These are phyloP conservation scores for Phymatotrichopsis omnivora DNA, from an alignment of 2,329 filamentous ascomycete genomes.

Conservation along the genomic window DNA sequence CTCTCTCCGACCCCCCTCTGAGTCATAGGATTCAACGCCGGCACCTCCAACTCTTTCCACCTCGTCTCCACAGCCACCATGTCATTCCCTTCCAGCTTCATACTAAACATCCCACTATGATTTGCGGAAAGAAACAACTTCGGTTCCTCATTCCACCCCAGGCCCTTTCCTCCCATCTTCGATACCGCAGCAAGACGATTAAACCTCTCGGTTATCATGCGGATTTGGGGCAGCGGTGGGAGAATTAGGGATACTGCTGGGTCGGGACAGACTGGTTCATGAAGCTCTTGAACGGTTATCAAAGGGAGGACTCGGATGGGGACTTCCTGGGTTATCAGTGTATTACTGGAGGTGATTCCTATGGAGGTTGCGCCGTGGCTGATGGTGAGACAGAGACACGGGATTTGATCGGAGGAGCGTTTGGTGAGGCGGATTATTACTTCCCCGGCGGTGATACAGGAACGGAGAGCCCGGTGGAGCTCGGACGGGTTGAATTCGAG, in stretches of 20 bases:
- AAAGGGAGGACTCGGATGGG: conserved; percentile 84
- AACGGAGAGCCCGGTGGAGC: conserved; percentile 83
- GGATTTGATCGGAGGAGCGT: conserved; percentile 60
- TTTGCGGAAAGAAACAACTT: conserved; percentile 84
- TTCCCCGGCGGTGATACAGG: conserved; percentile 68
- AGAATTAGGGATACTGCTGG: conserved; percentile 91
- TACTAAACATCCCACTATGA: conserved; percentile 77
- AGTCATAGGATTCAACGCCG: conserved; percentile 70
- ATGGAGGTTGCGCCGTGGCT: conserved; percentile 53
- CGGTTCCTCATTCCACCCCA: conserved; percentile 29
- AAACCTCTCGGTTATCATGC: conserved; percentile 90
- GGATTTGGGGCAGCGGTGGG: conserved; percentile 76
- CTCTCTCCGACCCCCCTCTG: conserved; percentile 58
- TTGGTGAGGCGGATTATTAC: conserved; percentile 86
- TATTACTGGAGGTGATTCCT: conserved; percentile 39
- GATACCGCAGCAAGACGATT: conserved; percentile 59
- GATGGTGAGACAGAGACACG: conserved; percentile 82
- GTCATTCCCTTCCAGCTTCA: conserved; percentile 67
- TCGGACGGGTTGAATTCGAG: conserved; percentile 85
- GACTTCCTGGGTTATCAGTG: conserved; percentile 82
- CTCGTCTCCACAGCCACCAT: conserved; percentile 72
- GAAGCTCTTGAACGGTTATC: conserved; percentile 77
- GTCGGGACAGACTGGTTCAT: conserved; percentile 82
- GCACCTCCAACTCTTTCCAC: conserved; percentile 80
- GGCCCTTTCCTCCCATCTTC: conserved; percentile 35